A percentile compares a stretch with the other conserved stretches of the same genome.
These are phyloP conservation scores for Didymella segeticola DNA, from an alignment of 2,329 filamentous ascomycete species.

Conservation along the genomic window DNA sequence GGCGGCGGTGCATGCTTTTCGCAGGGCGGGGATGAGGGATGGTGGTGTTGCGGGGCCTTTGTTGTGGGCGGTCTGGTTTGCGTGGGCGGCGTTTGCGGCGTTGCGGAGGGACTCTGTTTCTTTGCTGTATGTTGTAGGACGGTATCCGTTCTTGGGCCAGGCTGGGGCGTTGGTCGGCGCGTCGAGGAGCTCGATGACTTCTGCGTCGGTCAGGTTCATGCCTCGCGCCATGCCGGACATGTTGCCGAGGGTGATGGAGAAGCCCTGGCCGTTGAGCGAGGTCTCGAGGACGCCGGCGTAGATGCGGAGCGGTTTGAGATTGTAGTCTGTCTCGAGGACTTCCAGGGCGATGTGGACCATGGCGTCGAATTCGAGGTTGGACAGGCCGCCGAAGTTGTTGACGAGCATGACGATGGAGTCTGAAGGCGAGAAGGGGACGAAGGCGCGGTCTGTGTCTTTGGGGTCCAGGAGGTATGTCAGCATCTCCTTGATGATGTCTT, in stretches of 20 bases:
- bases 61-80: conserved; percentile 22
- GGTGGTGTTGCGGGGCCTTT: conserved; percentile 50
- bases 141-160: conserved; percentile 59
- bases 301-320: conserved; percentile 56
- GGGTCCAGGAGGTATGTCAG: conserved; percentile 57
- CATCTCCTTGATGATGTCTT: conserved; percentile 57
- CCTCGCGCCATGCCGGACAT: conserved; percentile 54
- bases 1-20: conserved; percentile 54
- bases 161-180: conserved; percentile 58
- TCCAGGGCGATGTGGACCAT: conserved; percentile 53
- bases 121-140: conserved; percentile 32
- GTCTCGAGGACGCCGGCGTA: conserved; percentile 60
- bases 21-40: conserved; percentile 49
- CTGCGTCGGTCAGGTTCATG: conserved; percentile 47
- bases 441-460: conserved; percentile 56
- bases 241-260: conserved; percentile 63
- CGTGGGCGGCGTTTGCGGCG: conserved; percentile 39
- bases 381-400: conserved; percentile 59
- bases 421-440: conserved; percentile 54
- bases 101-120: conserved; percentile 37
- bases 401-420: conserved; percentile 57
- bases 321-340: conserved; percentile 55
- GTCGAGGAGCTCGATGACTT: conserved; percentile 58
- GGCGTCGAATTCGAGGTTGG: conserved; percentile 56
- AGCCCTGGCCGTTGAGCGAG: conserved; percentile 63